phyloP scores from a whole-genome alignment of 2,329 filamentous ascomycete species.

The Parascedosporium putredinis region DNA sequence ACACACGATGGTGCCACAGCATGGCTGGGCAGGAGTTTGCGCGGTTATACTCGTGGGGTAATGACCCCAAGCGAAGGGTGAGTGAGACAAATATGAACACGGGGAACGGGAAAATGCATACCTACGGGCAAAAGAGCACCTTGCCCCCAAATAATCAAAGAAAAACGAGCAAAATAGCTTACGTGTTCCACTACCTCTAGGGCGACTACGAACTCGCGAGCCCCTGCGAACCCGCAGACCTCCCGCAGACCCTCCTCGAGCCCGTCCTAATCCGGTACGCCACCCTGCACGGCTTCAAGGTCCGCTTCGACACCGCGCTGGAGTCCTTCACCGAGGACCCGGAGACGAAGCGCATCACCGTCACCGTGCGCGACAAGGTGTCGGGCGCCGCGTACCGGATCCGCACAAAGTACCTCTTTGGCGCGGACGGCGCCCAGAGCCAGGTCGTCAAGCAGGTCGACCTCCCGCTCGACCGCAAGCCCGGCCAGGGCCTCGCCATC shows the following conservation, averaged over 20 bases:
- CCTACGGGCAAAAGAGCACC: too few relatives aligned
- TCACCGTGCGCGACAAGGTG: constrained; percentile 24
- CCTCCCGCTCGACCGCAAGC: constrained; percentile 31
- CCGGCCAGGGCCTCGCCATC: constrained; percentile 25
- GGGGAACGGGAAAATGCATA: too few relatives aligned
- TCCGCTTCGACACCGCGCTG: constrained; percentile 27
- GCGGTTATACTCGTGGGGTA: constrained; percentile 39
- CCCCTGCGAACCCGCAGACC: constrained; percentile 30
- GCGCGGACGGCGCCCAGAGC: constrained; percentile 37
- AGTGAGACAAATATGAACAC: too few relatives aligned
- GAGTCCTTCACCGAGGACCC: constrained; percentile 17
- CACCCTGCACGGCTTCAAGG: constrained; percentile 22
- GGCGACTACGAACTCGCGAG: constrained; percentile 30
- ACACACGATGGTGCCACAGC: constrained; percentile 41
- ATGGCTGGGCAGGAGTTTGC: constrained; percentile 43
- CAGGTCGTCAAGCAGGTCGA: constrained; percentile 25
- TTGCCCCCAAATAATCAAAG: too few relatives aligned
- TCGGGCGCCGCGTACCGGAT: constrained; percentile 29
- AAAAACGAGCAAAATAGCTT: neutral
- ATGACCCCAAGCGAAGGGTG: constrained; percentile 32
- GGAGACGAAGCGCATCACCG: constrained; percentile 17
- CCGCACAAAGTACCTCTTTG: constrained; percentile 42
- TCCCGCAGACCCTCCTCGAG: constrained; percentile 33
- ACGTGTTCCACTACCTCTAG: constrained; percentile 20
- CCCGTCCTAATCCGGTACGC: constrained; percentile 29